A percentile compares a stretch with the other conserved stretches of the same genome.
phyloP scores from a whole-genome alignment of 768 basidiomycete species.

The Sistotremastrum suecicum region DNA sequence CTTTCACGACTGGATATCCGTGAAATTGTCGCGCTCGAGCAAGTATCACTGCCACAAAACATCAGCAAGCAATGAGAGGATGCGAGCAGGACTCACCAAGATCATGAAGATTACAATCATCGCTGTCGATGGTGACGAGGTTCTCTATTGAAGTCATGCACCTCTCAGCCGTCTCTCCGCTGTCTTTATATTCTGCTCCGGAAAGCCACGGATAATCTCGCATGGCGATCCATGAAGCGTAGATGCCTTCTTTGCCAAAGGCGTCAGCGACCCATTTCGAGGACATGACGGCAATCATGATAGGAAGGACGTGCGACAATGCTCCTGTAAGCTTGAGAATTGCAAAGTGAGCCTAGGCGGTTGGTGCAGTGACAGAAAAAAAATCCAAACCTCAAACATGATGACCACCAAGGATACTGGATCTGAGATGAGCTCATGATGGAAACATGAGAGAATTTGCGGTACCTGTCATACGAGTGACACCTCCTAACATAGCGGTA shows the following conservation, averaged over 20 bases:
- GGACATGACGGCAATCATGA: constrained; percentile 69
- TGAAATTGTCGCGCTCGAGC: constrained; percentile 32
- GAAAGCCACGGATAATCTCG: constrained; percentile 59
- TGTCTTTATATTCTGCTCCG: constrained; percentile 48
- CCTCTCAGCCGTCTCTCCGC: constrained; percentile 44
- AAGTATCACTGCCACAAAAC: constrained; percentile 20
- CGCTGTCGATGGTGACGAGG: constrained; percentile 36
- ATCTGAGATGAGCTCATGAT: background rate
- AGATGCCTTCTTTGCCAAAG: constrained; percentile 54
- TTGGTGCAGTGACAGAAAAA: background rate
- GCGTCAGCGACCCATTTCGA: constrained; percentile 69
- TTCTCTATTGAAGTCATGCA: constrained; percentile 41
- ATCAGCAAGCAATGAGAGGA: background rate
- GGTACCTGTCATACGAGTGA: constrained; percentile 65
- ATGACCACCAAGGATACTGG: constrained; percentile 65
- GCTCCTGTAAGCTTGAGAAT: constrained; percentile 52
- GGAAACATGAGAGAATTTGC: background rate
- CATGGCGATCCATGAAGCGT: constrained; percentile 60
- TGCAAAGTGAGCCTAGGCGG: background rate
- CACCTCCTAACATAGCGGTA: constrained; percentile 61
- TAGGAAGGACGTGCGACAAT: constrained; percentile 66
- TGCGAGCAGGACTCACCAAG: constrained; percentile 22
- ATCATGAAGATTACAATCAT: constrained; percentile 27
- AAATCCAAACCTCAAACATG: constrained; percentile 41
- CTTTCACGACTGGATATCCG: constrained; percentile 51